Base-by-base conservation (phyloP, 257 asterid genomes). In the Agastache rugosa region DNA sequence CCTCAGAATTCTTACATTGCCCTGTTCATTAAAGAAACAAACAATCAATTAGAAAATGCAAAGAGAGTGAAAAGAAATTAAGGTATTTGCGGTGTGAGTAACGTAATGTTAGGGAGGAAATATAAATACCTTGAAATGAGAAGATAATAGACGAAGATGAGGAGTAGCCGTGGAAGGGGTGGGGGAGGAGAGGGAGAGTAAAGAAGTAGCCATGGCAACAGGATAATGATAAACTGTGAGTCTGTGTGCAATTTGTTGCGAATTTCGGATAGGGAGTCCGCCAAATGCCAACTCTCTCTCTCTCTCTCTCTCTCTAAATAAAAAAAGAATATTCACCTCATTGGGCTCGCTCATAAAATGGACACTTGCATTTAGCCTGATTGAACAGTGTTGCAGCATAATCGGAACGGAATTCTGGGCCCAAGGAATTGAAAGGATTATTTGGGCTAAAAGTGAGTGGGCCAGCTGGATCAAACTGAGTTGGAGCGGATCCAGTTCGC, bases 121-220 rank as follows among this genome's bases (percentile, higher is more conserved):
- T 86, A 88, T 1, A 11, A 51, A 29, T 86, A 88, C 96, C 98
- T 93, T 93, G 85, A 89, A 90, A 20, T 82, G 67, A 47, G 81
- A 79, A 67, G 81, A 77, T 3, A 77, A 37, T 8, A 51, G 77
- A 69, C 69, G 88, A 61, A 71, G 81, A 63, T 55, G 63, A 31
- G 75, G 76, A 9, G 83, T 11, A 27, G 80, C 31, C 16, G 75
- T 71, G 31, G 79, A 71, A 23, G 83, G 51, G 55, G 77, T 48
- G 15, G 90, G 66, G 15, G 87, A 63, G 75, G 92, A 83, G 76
- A 87, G 72, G 78, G 91, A 83, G 78, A 89, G 83, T 11, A 87
- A 67, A 19, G 80, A 65, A 45, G 90, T 75, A 72, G 97, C 96
- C 97, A 89, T 89, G 69, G 82, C 10, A 63, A 69, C 10, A 61